Conservation (phyloP, 768 basidiomycete species). For the Mycena olivaceomarginata region DNA sequence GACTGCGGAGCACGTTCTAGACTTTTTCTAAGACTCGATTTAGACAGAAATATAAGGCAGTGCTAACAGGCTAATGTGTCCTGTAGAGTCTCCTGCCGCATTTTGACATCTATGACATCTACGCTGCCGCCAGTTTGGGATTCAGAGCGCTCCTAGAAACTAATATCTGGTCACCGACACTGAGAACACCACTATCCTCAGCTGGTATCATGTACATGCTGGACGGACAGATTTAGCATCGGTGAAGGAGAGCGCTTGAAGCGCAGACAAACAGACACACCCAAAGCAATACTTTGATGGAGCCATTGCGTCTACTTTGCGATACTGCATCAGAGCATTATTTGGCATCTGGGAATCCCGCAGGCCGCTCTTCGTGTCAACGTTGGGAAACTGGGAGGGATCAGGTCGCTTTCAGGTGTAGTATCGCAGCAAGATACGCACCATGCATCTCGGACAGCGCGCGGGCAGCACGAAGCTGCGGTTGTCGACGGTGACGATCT, state of each 20-base stretch:
- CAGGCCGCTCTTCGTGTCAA: slow-evolving; percentile 39
- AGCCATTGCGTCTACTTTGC: slow-evolving; percentile 31
- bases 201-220: slow-evolving; percentile 46
- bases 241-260: background rate
- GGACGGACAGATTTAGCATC: background rate
- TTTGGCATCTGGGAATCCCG: slow-evolving; percentile 44
- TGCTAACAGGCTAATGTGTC: too few relatives aligned
- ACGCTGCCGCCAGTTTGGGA: slow-evolving; percentile 22
- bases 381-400: slow-evolving; percentile 38
- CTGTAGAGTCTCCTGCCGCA: too few relatives aligned
- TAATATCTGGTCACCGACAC: slow-evolving; percentile 37
- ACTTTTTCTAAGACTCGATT: too few relatives aligned
- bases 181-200: slow-evolving; percentile 35
- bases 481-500: slow-evolving; percentile 31
- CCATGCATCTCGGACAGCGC: slow-evolving; percentile 44
- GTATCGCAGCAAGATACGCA: background rate
- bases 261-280: background rate
- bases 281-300: slow-evolving; percentile 43
- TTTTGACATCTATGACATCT: background rate
- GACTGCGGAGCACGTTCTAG: too few relatives aligned
- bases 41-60: too few relatives aligned
- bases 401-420: background rate
- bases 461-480: slow-evolving; percentile 32
- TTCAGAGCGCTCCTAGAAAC: slow-evolving; percentile 38
- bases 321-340: slow-evolving; percentile 46